Conservation (phyloP, 164 flowering plant genomes). For the Euptelea pleiosperma region DNA sequence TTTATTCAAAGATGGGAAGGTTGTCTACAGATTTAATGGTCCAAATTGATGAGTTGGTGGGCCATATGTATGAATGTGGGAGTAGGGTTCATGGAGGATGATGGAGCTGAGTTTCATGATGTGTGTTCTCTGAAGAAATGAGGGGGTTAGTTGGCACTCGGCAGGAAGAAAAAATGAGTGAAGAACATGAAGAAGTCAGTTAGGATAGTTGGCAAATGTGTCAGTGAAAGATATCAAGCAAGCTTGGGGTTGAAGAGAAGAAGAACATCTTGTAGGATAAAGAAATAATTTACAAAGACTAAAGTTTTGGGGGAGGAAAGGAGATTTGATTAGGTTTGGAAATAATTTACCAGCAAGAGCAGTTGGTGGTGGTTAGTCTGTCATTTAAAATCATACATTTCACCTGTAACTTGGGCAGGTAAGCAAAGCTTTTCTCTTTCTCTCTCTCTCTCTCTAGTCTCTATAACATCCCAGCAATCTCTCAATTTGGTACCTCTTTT, state of each 20-base stretch:
- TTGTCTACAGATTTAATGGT: too few species aligned
- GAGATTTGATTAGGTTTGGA: too few species aligned
- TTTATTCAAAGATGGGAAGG: too few species aligned
- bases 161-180: constrained; percentile 2
- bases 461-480: constrained; percentile 4
- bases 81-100: neutral
- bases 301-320: neutral
- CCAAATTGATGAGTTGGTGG: neutral
- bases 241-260: too few species aligned
- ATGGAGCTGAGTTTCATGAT: constrained; percentile 1
- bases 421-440: neutral
- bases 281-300: neutral
- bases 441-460: neutral
- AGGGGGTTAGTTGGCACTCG: constrained; percentile 3
- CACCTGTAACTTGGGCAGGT: constrained; percentile 44
- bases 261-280: too few species aligned
- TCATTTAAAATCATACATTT: constrained; percentile 53
- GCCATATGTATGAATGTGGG: neutral
- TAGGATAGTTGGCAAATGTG: too few species aligned
- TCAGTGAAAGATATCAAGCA: too few species aligned
- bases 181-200: too few species aligned
- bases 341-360: constrained; percentile 62
- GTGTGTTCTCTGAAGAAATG: neutral
- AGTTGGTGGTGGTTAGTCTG: constrained; percentile 67
- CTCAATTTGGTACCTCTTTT: too few species aligned